A percentile compares a stretch with the other conserved stretches of the same genome.
Evolutionary conservation across 2,329 filamentous ascomycete species (phyloP).

Genomic region (Penicillium sp.): DNA sequence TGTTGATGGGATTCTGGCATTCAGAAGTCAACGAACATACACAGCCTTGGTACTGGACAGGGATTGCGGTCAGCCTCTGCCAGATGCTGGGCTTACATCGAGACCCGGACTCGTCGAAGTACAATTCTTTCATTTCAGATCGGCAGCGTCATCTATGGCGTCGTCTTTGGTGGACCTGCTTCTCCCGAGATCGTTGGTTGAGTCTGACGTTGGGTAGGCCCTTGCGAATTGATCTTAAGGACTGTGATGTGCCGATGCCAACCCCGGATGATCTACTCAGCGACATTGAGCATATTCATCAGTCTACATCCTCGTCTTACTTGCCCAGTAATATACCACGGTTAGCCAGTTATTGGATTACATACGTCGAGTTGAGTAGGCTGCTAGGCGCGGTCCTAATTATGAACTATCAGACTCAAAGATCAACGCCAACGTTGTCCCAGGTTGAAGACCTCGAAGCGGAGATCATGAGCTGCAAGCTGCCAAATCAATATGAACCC

Average conservation of each 20-base stretch:
- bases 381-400: too few species aligned
- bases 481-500: too few species aligned
- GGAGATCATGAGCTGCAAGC: too few species aligned
- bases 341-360: too few species aligned
- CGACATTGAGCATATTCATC: too few species aligned
- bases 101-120: constrained; percentile 15
- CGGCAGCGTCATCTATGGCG: constrained; percentile 31
- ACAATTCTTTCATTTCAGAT: constrained; percentile 19
- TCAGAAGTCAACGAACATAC: constrained; percentile 39
- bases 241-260: constrained; percentile 34
- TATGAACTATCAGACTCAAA: too few species aligned
- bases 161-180: constrained; percentile 40
- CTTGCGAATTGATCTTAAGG: constrained; percentile 35
- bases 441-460: too few species aligned
- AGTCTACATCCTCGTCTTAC: too few species aligned
- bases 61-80: constrained; percentile 41
- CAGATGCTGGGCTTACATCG: constrained; percentile 44
- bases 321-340: too few species aligned
- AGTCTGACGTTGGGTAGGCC: constrained; percentile 38
- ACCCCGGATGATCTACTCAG: not conserved
- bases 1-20: constrained; percentile 44
- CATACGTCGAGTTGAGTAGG: too few species aligned
- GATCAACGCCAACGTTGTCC: too few species aligned
- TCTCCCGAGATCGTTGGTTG: constrained; percentile 41
- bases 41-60: constrained; percentile 46